These are phyloP conservation scores for Botryotinia globosa DNA, from an alignment of 2,329 filamentous ascomycete genomes.

Conservation along the genomic window DNA sequence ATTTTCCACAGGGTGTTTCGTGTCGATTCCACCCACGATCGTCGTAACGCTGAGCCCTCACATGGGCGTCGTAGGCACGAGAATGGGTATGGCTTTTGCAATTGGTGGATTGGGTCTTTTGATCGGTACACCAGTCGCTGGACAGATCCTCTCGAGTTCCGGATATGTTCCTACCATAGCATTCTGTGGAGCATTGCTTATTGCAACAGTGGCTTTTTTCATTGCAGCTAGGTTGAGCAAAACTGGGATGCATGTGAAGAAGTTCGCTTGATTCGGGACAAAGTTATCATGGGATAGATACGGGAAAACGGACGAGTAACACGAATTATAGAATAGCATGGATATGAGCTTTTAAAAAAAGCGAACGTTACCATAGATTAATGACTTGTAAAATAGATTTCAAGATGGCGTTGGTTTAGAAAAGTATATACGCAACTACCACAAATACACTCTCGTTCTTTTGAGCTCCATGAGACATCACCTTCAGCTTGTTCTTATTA, in stretches of 20 bases:
- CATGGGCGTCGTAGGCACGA: conserved; percentile 21
- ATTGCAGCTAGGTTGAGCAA: conserved; percentile 5
- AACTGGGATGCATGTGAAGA: conserved; percentile 3
- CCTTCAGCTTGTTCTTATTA: fast-evolving
- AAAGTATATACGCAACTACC: background rate
- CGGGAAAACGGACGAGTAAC: background rate
- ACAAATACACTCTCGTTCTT: background rate
- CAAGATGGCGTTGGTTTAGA: too few relatives aligned
- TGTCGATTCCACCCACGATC: conserved; percentile 25
- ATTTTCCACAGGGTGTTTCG: conserved; percentile 27
- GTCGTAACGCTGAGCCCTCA: conserved; percentile 21
- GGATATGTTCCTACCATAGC: conserved; percentile 13
- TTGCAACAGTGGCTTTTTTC: conserved; percentile 3
- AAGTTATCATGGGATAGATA: background rate
- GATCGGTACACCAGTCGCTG: conserved; percentile 22
- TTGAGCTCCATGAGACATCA: background rate
- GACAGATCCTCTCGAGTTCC: conserved; percentile 7
- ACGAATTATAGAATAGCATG: background rate
- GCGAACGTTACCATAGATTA: background rate
- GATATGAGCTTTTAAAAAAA: background rate
- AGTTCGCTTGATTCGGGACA: conserved; percentile 1
- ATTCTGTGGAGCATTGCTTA: conserved; percentile 10
- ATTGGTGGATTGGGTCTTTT: conserved; percentile 22
- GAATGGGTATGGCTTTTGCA: conserved; percentile 25
- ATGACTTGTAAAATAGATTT: background rate